Conservation (phyloP, 192 early-diverging fungal genomes). For the Gigaspora rosea region DNA sequence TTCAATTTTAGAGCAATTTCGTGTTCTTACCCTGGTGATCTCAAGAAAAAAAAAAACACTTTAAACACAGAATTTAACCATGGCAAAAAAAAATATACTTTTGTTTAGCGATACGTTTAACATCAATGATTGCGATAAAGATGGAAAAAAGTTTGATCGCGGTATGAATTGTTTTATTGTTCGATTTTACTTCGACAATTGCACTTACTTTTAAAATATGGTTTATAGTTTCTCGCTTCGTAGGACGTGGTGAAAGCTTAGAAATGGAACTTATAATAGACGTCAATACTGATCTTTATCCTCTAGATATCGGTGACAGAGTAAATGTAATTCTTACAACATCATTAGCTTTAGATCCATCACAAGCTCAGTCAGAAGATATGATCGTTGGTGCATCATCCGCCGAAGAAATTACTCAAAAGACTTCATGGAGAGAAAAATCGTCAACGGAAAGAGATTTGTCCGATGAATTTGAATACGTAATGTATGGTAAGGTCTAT, state of each 20-base stretch:
- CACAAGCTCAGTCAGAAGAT: constrained; percentile 43
- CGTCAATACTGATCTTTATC: constrained; percentile 94
- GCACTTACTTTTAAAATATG: neutral
- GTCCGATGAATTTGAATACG: constrained; percentile 97
- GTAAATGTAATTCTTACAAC: constrained; percentile 80
- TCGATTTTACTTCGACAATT: neutral
- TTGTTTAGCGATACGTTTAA: constrained; percentile 89
- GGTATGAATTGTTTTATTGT: constrained; percentile 49
- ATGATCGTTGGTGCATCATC: constrained; percentile 41
- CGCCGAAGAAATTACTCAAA: constrained; percentile 43
- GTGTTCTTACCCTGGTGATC: too few relatives aligned
- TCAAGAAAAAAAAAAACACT: too few relatives aligned
- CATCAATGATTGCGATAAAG: constrained; percentile 84
- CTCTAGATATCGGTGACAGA: constrained; percentile 81
- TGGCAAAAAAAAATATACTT: constrained; percentile 73
- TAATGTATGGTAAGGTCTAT: constrained; percentile 98
- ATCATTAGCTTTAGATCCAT: constrained; percentile 67
- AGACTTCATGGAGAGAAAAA: constrained; percentile 68
- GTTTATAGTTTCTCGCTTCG: constrained; percentile 81
- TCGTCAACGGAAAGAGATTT: constrained; percentile 68
- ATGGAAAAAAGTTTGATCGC: constrained; percentile 93
- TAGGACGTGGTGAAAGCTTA: constrained; percentile 77
- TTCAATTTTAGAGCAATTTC: too few relatives aligned
- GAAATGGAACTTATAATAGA: constrained; percentile 92
- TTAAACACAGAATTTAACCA: neutral